These are phyloP conservation scores for Cyclocybe aegerita DNA, from an alignment of 768 basidiomycete genomes.

Conservation along the genomic window DNA sequence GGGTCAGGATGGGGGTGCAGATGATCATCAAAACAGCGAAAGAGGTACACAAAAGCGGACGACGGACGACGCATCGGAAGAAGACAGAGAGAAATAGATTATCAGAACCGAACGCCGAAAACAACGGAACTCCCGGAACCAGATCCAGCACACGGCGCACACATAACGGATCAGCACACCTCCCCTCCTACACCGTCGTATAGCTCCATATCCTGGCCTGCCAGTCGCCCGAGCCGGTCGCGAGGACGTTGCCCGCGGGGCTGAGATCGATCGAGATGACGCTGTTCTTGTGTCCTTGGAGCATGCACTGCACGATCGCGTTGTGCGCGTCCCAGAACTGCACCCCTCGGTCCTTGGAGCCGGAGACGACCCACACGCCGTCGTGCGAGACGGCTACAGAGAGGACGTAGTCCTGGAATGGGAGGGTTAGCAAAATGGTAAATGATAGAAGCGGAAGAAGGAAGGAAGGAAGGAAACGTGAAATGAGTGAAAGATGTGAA, in stretches of 20 bases:
- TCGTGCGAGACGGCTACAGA: slow-evolving; percentile 83
- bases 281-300: slow-evolving; percentile 71
- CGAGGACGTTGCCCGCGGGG: slow-evolving; percentile 43
- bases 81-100: too few species aligned
- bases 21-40: too few species aligned
- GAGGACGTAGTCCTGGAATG: slow-evolving; percentile 50
- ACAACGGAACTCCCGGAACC: too few species aligned
- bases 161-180: too few species aligned
- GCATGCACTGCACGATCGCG: slow-evolving; percentile 84
- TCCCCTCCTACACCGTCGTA: too few species aligned
- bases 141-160: too few species aligned
- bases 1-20: too few species aligned
- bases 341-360: slow-evolving; percentile 92
- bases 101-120: too few species aligned
- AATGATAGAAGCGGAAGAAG: not conserved
- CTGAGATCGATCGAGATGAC: slow-evolving; percentile 54
- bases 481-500: too few species aligned
- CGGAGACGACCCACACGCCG: slow-evolving; percentile 92
- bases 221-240: slow-evolving; percentile 56
- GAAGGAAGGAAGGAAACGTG: too few species aligned
- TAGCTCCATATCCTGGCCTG: slow-evolving; percentile 47
- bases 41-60: too few species aligned
- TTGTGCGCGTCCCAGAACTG: slow-evolving; percentile 88
- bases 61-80: too few species aligned
- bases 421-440: not conserved